Percentiles rank a stretch among this genome's conserved stretches.
phyloP scores from a whole-genome alignment of 805 yeast species.

The Yarrowia hollandica region DNA sequence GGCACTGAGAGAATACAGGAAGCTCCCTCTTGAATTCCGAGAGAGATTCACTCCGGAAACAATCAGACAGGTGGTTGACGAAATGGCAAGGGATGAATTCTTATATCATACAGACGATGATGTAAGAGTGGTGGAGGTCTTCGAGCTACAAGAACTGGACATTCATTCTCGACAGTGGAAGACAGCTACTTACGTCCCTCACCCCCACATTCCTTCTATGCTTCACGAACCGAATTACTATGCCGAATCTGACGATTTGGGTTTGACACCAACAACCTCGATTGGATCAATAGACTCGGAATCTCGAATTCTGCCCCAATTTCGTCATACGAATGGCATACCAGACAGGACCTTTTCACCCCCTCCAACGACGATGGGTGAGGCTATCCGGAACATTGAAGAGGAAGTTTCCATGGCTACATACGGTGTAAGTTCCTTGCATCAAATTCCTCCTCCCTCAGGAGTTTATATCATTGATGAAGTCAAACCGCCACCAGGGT shows the following conservation, averaged over 20 bases:
- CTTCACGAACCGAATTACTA: constrained; percentile 12
- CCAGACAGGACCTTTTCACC: constrained; percentile 21
- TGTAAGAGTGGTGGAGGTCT: constrained; percentile 53
- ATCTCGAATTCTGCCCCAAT: background rate
- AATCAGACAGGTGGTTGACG: background rate
- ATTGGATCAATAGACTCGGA: background rate
- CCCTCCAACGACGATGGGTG: constrained; percentile 1
- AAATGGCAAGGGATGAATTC: background rate
- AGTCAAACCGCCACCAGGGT: constrained; percentile 34
- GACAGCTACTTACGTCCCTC: constrained; percentile 25
- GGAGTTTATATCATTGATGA: constrained; percentile 23
- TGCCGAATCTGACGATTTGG: background rate
- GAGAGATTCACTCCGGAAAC: background rate
- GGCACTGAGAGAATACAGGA: constrained; percentile 9
- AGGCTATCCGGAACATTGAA: constrained; percentile 8
- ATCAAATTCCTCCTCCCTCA: constrained; percentile 9
- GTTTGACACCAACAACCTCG: background rate
- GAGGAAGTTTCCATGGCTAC: constrained; percentile 20
- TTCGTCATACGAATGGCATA: background rate
- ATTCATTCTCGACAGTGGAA: constrained; percentile 37
- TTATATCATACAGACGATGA: background rate
- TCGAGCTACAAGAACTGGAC: constrained; percentile 34
- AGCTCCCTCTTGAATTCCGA: background rate
- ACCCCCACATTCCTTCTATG: constrained; percentile 30
- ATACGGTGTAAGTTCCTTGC: background rate